A percentile compares a stretch with the other conserved stretches of the same genome.
These are phyloP conservation scores for Tolypocladium inflatum DNA, from an alignment of 2,329 filamentous ascomycete genomes.

Conservation along the genomic window DNA sequence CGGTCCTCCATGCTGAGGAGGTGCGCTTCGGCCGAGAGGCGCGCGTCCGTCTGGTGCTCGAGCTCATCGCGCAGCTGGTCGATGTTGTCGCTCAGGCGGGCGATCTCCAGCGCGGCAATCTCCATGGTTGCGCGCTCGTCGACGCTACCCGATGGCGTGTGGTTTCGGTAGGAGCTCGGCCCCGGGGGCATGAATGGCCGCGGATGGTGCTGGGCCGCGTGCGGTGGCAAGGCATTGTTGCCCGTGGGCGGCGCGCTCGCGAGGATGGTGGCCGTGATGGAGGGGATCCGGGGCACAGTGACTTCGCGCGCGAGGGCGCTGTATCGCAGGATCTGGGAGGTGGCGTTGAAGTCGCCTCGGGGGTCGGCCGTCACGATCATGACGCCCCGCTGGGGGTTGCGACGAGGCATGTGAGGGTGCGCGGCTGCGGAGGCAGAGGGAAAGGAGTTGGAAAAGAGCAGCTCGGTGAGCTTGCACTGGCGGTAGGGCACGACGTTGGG, in stretches of 20 bases:
- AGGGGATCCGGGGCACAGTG: slow-evolving; percentile 81
- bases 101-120: slow-evolving; percentile 70
- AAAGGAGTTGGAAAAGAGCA: slow-evolving; percentile 83
- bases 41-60: slow-evolving; percentile 58
- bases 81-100: slow-evolving; percentile 61
- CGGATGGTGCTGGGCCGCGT: slow-evolving; percentile 21
- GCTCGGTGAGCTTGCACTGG: slow-evolving; percentile 77
- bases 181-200: slow-evolving; percentile 32
- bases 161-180: slow-evolving; percentile 24
- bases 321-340: slow-evolving; percentile 90
- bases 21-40: slow-evolving; percentile 63
- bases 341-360: slow-evolving; percentile 89
- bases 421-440: slow-evolving; percentile 44
- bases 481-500: slow-evolving; percentile 68
- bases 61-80: slow-evolving; percentile 64
- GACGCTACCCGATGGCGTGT: slow-evolving; percentile 27
- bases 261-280: slow-evolving; percentile 63
- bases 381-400: slow-evolving; percentile 74
- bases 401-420: slow-evolving; percentile 30
- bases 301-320: slow-evolving; percentile 88
- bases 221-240: slow-evolving; percentile 18
- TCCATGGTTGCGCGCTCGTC: slow-evolving; percentile 67
- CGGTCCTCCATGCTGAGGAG: slow-evolving; percentile 60
- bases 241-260: slow-evolving; percentile 20
- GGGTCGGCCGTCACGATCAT: slow-evolving; percentile 98